Evolutionary conservation across 2,329 filamentous ascomycete species (phyloP), one percentile per base, ranked within the genome.

Genomic region (Pleurostoma richardsiae): DNA sequence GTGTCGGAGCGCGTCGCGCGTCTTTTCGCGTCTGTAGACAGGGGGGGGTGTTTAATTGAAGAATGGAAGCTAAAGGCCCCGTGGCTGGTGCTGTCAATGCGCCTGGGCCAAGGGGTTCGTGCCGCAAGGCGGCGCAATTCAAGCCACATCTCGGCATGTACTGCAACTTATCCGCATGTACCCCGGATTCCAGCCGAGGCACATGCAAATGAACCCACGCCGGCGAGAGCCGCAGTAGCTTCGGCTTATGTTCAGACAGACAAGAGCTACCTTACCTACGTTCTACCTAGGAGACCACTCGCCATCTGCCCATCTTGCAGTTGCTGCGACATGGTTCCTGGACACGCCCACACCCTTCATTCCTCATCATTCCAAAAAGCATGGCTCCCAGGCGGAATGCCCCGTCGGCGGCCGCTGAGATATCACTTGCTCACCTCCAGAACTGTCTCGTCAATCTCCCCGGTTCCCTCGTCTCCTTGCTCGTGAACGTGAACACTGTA

Each of bases 371-470:
- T 36, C 33, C 33, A 36, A 8, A 36, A 19, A 19, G 19, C 19
- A 36, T 36, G 33, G 33, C 33, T n/a, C 33, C 33, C 8, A 36
- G 33, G 33, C 8, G n/a, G n/a, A n/a, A n/a, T n/a, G 33, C 33
- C 8, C 33, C 8, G 33, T 77, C 87, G 40, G 84, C 85, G 31
- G 77, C 86, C 51, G 90, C 90, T 49, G 91, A 96, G 71, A 79
- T 97, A 55, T 86, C 86, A 46, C 79, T 97, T 50, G 82, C 90
- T 42, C 88, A 91, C 56, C 78, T 97, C 49, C 95, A 95, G 74
- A 97, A 86, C 66, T 99, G 94, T 69, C 77, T 99, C 44, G 88
- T 96, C 64, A 97, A 97, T 69, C 79, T 99, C 43, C 94, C 94
- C 42, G 71, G 88, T 4, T 86, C 88, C 29, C 74, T 99, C 47